Evolutionary conservation across 2,329 filamentous ascomycete species (phyloP).

Genomic region (Onygena corvina): DNA sequence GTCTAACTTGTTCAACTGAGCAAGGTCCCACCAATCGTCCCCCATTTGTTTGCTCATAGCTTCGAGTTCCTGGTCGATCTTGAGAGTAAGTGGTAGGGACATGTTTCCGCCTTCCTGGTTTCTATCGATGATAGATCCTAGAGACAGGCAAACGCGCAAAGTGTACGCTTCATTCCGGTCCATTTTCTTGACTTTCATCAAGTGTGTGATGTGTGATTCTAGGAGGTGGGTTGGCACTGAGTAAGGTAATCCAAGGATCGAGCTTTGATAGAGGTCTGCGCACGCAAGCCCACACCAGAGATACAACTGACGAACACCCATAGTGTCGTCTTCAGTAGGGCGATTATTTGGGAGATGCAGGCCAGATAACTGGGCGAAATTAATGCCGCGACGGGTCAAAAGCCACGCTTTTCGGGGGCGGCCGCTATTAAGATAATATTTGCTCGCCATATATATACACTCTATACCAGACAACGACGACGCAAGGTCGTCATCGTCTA

Average conservation of each 20-base stretch:
- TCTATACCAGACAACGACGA: constrained; percentile 44
- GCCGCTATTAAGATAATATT: constrained; percentile 45
- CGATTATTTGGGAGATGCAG: constrained; percentile 30
- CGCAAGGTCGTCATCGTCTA: constrained; percentile 40
- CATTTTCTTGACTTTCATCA: constrained; percentile 14
- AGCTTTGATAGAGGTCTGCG: constrained; percentile 40
- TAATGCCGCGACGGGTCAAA: constrained; percentile 39
- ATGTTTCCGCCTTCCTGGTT: constrained; percentile 28
- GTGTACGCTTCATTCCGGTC: constrained; percentile 22
- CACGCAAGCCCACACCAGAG: constrained; percentile 34
- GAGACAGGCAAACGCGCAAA: constrained; percentile 25
- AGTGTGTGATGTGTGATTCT: constrained; percentile 21
- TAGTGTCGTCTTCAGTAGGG: constrained; percentile 18
- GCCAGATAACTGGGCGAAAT: constrained; percentile 42
- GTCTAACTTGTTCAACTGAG: constrained; percentile 22
- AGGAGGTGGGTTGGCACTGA: constrained; percentile 26
- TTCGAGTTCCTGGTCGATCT: constrained; percentile 33
- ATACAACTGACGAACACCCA: constrained; percentile 24
- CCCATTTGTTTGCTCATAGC: constrained; percentile 24
- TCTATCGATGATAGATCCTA: constrained; percentile 32
- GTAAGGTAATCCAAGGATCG: constrained; percentile 44
- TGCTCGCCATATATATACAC: constrained; percentile 40
- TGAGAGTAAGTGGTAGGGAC: constrained; percentile 30
- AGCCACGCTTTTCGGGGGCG: constrained; percentile 46
- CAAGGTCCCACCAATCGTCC: constrained; percentile 22